Base-by-base conservation (phyloP, 2,329 filamentous ascomycete species). In the Penicillium sumatraense region DNA sequence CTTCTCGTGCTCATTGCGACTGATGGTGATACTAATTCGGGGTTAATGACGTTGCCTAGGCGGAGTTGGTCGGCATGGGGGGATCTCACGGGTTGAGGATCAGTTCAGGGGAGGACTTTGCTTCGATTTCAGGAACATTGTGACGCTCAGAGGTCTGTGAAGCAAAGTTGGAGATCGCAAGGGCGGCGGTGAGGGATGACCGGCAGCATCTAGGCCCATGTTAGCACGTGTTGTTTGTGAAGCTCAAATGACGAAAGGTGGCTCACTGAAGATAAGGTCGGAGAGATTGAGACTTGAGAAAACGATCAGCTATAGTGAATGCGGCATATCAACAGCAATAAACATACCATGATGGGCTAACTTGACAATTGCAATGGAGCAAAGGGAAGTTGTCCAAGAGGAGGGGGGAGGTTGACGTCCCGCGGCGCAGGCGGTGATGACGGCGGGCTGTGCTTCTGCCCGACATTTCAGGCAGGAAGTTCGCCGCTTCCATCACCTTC, bases 101-200 rank as follows among this genome's bases (percentile, higher is more conserved):
- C 57, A 98, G 89, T 82, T 99, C 95, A 20, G 96, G 95, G 0
- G 93, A 96, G 49, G 89, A 92, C 63, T 87, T 87, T 38, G 93
- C 93, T 81, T 99, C 95, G 69, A 99, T 90, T 76, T 99, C 95
- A 59, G 95, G 95, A 42, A 98, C 93, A 81, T 99, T 99, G 81
- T 63, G 95, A 67, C 95, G 85, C 81, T 99, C 96, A 52, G 93
- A 91, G 42, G 90, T 91, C 79, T 99, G 95, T 47, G 93, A 98
- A 61, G 95, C 93, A 78, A 99, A 99, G 83, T 99, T 96, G 75
- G 92, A 93, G 56, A 96, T 85, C 56, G 91, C 93, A 65, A 99
- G 88, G 63, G 95, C 93, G 62, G 93, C 91, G 36, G 93, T 98
- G 71, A 99, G 84, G 71, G 91, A 96, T 72, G 90, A 93, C 69